Percentiles rank a stretch among this genome's conserved stretches.
These are phyloP conservation scores for Euryodendron excelsum DNA, from an alignment of 148 eudicot species.

Conservation along the genomic window DNA sequence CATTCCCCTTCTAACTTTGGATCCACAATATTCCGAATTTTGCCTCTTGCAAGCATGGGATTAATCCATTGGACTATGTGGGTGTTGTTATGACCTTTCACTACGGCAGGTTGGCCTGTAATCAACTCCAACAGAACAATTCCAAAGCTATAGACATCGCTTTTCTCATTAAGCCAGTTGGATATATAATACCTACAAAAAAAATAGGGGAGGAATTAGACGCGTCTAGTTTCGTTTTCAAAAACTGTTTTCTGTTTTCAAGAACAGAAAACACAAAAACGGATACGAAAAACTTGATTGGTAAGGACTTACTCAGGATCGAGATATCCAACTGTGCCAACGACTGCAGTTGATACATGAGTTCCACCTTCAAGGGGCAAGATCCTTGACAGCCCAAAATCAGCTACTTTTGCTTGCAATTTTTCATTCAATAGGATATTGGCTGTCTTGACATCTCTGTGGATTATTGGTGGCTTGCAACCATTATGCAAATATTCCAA, in stretches of 20 bases:
- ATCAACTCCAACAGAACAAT: conserved; percentile 28
- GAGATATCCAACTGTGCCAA: conserved; percentile 6
- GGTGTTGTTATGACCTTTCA: background rate
- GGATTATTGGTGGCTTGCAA: conserved; percentile 16
- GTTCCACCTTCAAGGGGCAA: background rate
- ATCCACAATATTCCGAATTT: conserved; percentile 18
- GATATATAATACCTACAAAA: conserved; percentile 21
- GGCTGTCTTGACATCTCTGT: conserved; percentile 11
- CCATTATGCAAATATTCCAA: conserved; percentile 3
- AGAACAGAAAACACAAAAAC: too few species aligned
- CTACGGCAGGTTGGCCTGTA: conserved; percentile 22
- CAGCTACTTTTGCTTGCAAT: conserved; percentile 1
- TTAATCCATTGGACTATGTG: conserved; percentile 22
- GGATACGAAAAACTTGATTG: too few species aligned
- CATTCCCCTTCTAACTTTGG: conserved; percentile 11
- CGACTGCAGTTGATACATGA: conserved; percentile 5
- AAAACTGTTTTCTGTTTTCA: too few species aligned
- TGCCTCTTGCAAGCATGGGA: conserved; percentile 11
- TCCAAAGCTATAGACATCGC: conserved; percentile 27
- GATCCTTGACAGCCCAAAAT: conserved; percentile 12
- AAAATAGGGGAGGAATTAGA: too few species aligned
- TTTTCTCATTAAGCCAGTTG: conserved; percentile 16
- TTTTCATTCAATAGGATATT: conserved; percentile 7
- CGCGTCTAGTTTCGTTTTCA: too few species aligned
- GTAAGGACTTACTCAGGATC: conserved; percentile 15